Conservation (phyloP, 306 rosid species). For the Prunus kanzakura region DNA sequence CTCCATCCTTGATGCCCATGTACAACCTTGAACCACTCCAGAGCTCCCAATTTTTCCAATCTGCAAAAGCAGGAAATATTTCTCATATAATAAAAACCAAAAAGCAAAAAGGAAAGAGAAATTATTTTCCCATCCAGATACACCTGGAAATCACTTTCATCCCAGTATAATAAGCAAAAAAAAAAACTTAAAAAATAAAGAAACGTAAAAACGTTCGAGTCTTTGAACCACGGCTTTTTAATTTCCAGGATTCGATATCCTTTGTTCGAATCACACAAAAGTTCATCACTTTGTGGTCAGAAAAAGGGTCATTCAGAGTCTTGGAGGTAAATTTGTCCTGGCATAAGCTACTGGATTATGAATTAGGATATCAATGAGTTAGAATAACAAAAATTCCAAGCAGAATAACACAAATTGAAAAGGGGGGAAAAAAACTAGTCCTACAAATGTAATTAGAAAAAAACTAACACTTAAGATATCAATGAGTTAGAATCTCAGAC, state of each 20-base stretch:
- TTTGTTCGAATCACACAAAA: not conserved
- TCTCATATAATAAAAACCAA: not conserved
- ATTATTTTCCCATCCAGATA: not conserved
- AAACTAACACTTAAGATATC: not conserved
- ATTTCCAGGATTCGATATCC: not conserved
- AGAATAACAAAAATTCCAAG: not conserved
- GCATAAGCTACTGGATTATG: not conserved
- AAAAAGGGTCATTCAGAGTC: not conserved
- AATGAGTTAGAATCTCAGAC: not conserved
- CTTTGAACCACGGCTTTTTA: not conserved
- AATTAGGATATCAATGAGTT: no score
- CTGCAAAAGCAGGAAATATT: constrained; percentile 20
- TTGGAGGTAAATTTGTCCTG: not conserved
- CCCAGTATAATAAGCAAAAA: not conserved
- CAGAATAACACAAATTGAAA: not conserved
- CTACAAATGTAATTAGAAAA: not conserved
- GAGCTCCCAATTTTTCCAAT: constrained; percentile 47
- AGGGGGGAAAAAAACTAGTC: not conserved
- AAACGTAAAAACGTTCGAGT: not conserved
- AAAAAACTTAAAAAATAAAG: not conserved
- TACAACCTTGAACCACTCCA: constrained; percentile 36
- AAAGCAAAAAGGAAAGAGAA: not conserved
- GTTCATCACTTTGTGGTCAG: not conserved
- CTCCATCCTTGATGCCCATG: constrained; percentile 45
- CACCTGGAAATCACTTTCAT: not conserved